These are phyloP conservation scores for Gamarada debralockiae DNA, from an alignment of 495 filamentous ascomycete genomes.

Conservation along the genomic window DNA sequence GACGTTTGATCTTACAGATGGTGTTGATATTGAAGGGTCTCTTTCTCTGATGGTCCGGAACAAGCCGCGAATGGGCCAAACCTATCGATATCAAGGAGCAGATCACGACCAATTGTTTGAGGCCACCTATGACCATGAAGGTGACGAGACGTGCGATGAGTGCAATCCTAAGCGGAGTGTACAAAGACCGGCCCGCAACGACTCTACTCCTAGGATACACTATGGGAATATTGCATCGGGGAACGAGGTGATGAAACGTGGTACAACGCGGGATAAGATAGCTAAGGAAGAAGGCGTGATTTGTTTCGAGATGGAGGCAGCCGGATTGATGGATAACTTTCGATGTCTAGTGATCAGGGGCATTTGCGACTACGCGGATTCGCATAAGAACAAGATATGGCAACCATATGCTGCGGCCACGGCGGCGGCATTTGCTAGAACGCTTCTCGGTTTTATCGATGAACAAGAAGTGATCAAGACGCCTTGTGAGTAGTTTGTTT, in stretches of 20 bases:
- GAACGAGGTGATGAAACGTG: conserved; percentile 18
- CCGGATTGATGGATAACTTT: too few relatives aligned
- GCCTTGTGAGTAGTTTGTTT: too few relatives aligned
- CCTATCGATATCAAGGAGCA: conserved; percentile 22
- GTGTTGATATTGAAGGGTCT: too few relatives aligned
- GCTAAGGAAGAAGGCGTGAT: neutral
- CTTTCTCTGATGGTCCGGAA: neutral
- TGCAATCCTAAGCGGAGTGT: neutral
- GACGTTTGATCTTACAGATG: conserved; percentile 14
- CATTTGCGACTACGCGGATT: conserved; percentile 36
- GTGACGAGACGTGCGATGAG: conserved; percentile 11
- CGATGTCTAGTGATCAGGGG: conserved; percentile 30
- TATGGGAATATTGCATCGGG: conserved; percentile 40
- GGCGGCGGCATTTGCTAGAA: conserved; percentile 36
- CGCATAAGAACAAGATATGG: conserved; percentile 35
- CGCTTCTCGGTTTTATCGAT: too few relatives aligned
- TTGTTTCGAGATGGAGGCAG: too few relatives aligned
- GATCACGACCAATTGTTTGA: conserved; percentile 30
- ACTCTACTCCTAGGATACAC: conserved; percentile 25
- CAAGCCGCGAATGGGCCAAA: conserved; percentile 3
- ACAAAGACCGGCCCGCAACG: neutral
- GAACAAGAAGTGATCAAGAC: too few relatives aligned
- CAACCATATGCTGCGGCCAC: conserved; percentile 33
- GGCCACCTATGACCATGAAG: too few relatives aligned
- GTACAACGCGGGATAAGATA: conserved; percentile 22